A percentile compares a stretch with the other conserved stretches of the same genome.
Conservation (phyloP, 768 basidiomycete species). For the Trametes meyenii region DNA sequence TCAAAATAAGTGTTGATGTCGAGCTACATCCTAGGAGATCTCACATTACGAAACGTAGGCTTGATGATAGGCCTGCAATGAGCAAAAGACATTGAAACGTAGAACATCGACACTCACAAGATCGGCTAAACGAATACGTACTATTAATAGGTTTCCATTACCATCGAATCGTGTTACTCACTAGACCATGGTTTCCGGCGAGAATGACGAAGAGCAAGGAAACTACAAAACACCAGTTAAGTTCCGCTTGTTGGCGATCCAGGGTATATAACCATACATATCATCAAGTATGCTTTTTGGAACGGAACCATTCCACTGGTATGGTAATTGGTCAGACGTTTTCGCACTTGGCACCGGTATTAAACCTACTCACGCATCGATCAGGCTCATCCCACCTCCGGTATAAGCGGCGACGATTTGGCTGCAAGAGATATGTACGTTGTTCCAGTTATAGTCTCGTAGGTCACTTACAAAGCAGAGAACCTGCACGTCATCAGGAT, state of each 20-base stretch:
- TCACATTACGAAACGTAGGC: slow-evolving; percentile 65
- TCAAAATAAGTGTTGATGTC: not conserved
- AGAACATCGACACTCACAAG: slow-evolving; percentile 48
- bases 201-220: slow-evolving; percentile 63
- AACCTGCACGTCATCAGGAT: slow-evolving; percentile 5
- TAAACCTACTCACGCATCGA: slow-evolving; percentile 50
- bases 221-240: slow-evolving; percentile 35
- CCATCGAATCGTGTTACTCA: slow-evolving; percentile 37
- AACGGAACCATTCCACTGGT: slow-evolving; percentile 70
- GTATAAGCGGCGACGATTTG: slow-evolving; percentile 49
- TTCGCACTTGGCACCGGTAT: not conserved
- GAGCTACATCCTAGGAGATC: slow-evolving; percentile 19
- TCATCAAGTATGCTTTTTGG: slow-evolving; percentile 65
- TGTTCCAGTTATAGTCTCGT: not conserved
- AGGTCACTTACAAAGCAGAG: slow-evolving; percentile 12
- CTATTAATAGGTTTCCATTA: not conserved
- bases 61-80: slow-evolving; percentile 26
- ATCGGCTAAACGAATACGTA: slow-evolving; percentile 46
- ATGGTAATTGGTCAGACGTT: not conserved
- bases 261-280: slow-evolving; percentile 40
- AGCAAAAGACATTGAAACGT: not conserved
- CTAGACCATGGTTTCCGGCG: slow-evolving; percentile 78
- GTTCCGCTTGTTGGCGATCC: not conserved
- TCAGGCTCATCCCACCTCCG: slow-evolving; percentile 69
- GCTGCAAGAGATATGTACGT: not conserved